A percentile compares a stretch with the other conserved stretches of the same genome.
phyloP scores from a whole-genome alignment of 352 stramenopile species.

The Pythium scleroteichum region DNA sequence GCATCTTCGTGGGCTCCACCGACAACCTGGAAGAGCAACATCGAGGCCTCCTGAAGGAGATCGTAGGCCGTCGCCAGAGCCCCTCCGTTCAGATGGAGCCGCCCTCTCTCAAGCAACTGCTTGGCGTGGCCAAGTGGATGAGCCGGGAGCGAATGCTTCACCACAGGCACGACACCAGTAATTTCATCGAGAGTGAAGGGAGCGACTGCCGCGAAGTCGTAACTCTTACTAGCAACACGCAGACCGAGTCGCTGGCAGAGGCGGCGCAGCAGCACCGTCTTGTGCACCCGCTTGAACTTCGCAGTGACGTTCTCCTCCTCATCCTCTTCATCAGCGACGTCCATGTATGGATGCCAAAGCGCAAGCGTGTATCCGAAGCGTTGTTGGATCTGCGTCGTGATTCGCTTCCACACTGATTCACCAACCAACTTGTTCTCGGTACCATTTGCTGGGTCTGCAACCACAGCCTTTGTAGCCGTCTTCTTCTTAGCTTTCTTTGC shows the following conservation, averaged over 20 bases:
- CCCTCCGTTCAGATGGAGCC: conserved; percentile 77
- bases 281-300: conserved; percentile 63
- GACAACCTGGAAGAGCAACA: conserved; percentile 93
- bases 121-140: conserved; percentile 79
- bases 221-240: conserved; percentile 87
- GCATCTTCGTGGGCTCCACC: conserved; percentile 93
- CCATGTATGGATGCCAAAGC: conserved; percentile 57
- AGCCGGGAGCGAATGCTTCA: conserved; percentile 90
- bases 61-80: conserved; percentile 82
- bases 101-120: conserved; percentile 87
- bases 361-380: conserved; percentile 81
- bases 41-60: conserved; percentile 89
- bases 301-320: conserved; percentile 15
- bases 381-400: conserved; percentile 64
- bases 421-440: conserved; percentile 31
- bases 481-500: conserved; percentile 54
- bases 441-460: conserved; percentile 4
- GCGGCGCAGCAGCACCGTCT: conserved; percentile 86
- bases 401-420: conserved; percentile 53
- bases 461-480: not conserved
- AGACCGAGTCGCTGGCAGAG: conserved; percentile 94
- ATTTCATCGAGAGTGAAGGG: conserved; percentile 92
- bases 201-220: conserved; percentile 71
- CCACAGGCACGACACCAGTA: conserved; percentile 91
- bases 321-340: conserved; percentile 26